Conservation (phyloP, 139 green algal species). For the Nannochloris sp. region DNA sequence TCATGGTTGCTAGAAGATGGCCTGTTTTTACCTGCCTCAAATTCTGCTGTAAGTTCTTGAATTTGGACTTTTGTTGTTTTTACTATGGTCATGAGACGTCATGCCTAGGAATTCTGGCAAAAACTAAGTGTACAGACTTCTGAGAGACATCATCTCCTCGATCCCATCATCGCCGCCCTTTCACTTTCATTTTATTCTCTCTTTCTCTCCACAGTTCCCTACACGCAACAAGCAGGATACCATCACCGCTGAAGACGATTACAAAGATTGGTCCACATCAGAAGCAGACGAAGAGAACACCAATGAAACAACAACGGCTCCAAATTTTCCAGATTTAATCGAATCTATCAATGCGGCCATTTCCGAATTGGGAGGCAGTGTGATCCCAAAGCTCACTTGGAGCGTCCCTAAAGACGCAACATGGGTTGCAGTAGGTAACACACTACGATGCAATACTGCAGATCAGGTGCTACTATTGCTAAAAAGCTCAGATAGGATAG, state of each 20-base stretch:
- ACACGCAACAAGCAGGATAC: not conserved
- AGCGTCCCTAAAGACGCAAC: conserved; percentile 78
- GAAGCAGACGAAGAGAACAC: conserved; percentile 8
- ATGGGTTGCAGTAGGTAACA: conserved; percentile 65
- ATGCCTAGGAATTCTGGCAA: too few relatives aligned
- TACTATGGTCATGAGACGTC: not conserved
- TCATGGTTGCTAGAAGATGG: conserved; percentile 59
- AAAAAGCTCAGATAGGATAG: conserved; percentile 78
- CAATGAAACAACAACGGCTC: not conserved
- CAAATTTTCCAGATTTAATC: conserved; percentile 26
- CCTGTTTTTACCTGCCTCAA: conserved; percentile 34
- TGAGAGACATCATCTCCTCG: too few relatives aligned
- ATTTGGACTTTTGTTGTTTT: too few relatives aligned
- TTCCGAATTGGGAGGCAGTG: conserved; percentile 49
- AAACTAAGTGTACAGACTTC: too few relatives aligned
- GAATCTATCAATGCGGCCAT: conserved; percentile 48
- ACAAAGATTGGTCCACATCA: conserved; percentile 7
- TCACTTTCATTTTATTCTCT: not conserved
- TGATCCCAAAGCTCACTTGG: conserved; percentile 91
- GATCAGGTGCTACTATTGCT: conserved; percentile 86
- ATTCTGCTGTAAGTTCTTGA: conserved; percentile 32
- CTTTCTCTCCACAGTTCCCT: conserved; percentile 6
- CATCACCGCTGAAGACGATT: conserved; percentile 14
- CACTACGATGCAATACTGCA: conserved; percentile 45
- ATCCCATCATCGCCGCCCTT: too few relatives aligned